Base-by-base conservation (phyloP, 139 green algal genomes). In the Marvania coccoides region DNA sequence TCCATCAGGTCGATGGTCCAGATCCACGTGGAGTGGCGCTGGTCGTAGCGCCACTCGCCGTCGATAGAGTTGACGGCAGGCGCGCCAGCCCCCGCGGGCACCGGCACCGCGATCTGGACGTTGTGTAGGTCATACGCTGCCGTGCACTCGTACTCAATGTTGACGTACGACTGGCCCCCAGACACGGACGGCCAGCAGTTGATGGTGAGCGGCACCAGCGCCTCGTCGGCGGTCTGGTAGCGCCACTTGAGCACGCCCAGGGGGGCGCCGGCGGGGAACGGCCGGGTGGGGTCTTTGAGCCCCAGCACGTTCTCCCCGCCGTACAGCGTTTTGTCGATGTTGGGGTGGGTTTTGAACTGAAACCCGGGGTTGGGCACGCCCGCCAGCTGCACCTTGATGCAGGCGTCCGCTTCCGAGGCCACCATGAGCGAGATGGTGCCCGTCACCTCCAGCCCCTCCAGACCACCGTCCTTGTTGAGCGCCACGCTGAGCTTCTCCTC, bases 291-390 rank as follows among this genome's bases (percentile, higher is more conserved):
- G 75, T 99, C 93, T 70, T 96, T 97, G 30, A 99, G 83, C 2
- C 80, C 85, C 45, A 99, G 79, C 13, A 90, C 61, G 64, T 74
- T 84, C n/a, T 88, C 57, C 3, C 34, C 66, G 47, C 47, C 74
- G 81, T 97, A 95, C 31, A 86, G 62, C 19, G 69, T 76, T 80
- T 99, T 99, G 87, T 99, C 94, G 71, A 99, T 98, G 80, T 99
- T 99, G 59, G 95, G 95, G 70, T 99, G 95, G 51, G 95, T 98
- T 85, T 98, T 99, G 88, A 99, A 98, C 74, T 98, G 89, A 81
- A 95, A 97, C 10, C 81, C 88, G n/a, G 75, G 51, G 73, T 95
- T 92, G 28, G 71, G 37, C 4, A 30, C 42, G 4, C 15, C 54
- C 3, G 58, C 46, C 10, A 91, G 66, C 13, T 59, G 65, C 10